phyloP scores from a whole-genome alignment of 2,329 filamentous ascomycete species.

The Hyphodiscus sp. region DNA sequence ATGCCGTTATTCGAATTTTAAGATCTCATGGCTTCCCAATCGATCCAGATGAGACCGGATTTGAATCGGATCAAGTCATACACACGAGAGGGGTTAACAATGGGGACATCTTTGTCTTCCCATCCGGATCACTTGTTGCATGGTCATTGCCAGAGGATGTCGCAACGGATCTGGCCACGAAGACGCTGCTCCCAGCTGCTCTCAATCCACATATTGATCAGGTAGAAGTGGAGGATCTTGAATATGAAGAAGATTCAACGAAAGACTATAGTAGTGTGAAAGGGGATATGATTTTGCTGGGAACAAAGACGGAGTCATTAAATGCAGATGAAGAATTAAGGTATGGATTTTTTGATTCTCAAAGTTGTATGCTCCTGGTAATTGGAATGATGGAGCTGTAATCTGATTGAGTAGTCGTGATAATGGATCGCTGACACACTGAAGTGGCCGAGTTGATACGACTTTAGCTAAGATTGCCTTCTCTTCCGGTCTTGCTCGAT shows the following conservation, averaged over 20 bases:
- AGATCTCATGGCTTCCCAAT: conserved; percentile 53
- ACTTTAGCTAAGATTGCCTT: conserved; percentile 94
- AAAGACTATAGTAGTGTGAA: conserved; percentile 71
- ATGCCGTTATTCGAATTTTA: conserved; percentile 49
- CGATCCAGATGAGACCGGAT: conserved; percentile 54
- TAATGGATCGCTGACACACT: background rate
- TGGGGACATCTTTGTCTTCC: conserved; percentile 93
- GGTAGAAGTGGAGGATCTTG: conserved; percentile 82
- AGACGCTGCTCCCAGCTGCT: conserved; percentile 68
- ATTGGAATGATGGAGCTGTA: background rate
- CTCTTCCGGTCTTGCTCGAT: conserved; percentile 85
- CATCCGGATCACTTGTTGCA: conserved; percentile 85
- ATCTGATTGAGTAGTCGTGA: background rate
- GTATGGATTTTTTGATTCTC: conserved; percentile 5
- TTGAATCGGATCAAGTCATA: conserved; percentile 56
- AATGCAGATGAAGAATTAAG: conserved; percentile 33
- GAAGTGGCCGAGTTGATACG: conserved; percentile 38
- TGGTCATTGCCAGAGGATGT: conserved; percentile 81
- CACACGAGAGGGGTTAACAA: conserved; percentile 55
- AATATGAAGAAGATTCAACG: conserved; percentile 70
- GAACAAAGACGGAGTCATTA: conserved; percentile 55
- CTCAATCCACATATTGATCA: conserved; percentile 64
- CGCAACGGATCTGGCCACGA: conserved; percentile 62
- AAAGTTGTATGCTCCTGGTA: conserved; percentile 1
- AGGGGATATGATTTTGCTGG: conserved; percentile 83